Evolutionary conservation across 2,329 filamentous ascomycete species (phyloP).

Genomic region (Sphaerostilbella broomeana): DNA sequence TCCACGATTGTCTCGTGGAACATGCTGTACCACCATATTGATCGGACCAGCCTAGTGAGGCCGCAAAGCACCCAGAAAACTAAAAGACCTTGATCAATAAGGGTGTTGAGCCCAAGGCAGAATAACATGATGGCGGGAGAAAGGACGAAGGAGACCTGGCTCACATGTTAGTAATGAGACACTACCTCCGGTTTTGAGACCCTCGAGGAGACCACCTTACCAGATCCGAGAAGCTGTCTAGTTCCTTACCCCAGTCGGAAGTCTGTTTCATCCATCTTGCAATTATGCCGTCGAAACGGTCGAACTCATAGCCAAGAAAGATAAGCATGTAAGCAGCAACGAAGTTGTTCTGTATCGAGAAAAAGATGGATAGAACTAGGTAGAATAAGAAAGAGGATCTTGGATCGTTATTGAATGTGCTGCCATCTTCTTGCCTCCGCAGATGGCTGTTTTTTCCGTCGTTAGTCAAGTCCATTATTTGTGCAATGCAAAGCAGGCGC

Average conservation of each 20-base stretch:
- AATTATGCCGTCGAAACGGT: not conserved
- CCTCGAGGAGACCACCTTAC: not conserved
- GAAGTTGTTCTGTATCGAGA: not conserved
- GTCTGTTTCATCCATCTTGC: not conserved
- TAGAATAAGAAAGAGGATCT: not conserved
- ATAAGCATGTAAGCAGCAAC: not conserved
- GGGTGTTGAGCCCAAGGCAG: not conserved
- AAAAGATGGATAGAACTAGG: not conserved
- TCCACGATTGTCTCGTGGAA: not conserved
- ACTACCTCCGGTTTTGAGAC: no score
- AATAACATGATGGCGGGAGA: not conserved
- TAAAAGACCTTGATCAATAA: not conserved
- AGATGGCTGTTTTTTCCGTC: no score
- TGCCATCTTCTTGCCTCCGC: not conserved
- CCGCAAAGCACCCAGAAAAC: not conserved
- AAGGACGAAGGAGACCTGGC: not conserved
- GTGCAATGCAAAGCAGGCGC: not conserved
- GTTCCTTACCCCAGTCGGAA: not conserved
- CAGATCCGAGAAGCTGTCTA: not conserved
- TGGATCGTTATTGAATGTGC: not conserved
- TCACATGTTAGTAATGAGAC: no score
- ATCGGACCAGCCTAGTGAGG: not conserved
- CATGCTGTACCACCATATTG: not conserved
- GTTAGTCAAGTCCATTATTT: not conserved
- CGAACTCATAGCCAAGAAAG: not conserved